Percentiles rank a stretch among this genome's conserved stretches.
Evolutionary conservation across 306 rosid species (phyloP).

Genomic region (Prunus fruticosa): DNA sequence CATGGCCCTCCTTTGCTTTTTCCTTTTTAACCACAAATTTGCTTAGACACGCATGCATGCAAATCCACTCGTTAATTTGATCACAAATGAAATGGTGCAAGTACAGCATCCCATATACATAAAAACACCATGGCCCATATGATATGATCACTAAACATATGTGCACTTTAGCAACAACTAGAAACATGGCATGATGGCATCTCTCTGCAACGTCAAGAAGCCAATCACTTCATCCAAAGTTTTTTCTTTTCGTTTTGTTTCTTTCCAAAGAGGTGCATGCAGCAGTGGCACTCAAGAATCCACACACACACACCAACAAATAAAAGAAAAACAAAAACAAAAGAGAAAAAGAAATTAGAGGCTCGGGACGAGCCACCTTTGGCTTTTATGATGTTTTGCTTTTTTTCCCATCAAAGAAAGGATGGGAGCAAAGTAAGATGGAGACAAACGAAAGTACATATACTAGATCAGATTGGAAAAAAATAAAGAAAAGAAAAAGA

Average conservation of each 20-base stretch:
- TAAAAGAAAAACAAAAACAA: background rate
- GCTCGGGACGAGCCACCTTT: constrained; percentile 1
- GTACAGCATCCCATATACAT: no score
- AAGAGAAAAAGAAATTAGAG: background rate
- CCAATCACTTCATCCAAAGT: no score
- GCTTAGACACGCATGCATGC: background rate
- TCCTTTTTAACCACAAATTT: no score
- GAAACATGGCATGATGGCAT: no score
- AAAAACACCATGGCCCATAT: background rate
- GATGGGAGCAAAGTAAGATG: constrained; percentile 12
- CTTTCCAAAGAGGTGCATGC: no score
- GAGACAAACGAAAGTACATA: constrained; percentile 55
- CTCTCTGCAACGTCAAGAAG: no score
- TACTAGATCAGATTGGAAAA: background rate
- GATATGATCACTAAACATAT: background rate
- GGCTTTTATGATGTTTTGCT: constrained; percentile 1
- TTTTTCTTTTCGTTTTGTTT: background rate
- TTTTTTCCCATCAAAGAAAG: constrained; percentile 26
- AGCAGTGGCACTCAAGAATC: no score
- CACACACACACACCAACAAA: no score
- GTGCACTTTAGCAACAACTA: no score
- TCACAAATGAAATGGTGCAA: background rate
- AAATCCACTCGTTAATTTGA: background rate
- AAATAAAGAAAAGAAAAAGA: background rate
- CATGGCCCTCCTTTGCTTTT: no score